Percentiles rank a stretch among this genome's conserved stretches.
Evolutionary conservation across 306 rosid genomes (phyloP).

Genomic region (Quercus robur): DNA sequence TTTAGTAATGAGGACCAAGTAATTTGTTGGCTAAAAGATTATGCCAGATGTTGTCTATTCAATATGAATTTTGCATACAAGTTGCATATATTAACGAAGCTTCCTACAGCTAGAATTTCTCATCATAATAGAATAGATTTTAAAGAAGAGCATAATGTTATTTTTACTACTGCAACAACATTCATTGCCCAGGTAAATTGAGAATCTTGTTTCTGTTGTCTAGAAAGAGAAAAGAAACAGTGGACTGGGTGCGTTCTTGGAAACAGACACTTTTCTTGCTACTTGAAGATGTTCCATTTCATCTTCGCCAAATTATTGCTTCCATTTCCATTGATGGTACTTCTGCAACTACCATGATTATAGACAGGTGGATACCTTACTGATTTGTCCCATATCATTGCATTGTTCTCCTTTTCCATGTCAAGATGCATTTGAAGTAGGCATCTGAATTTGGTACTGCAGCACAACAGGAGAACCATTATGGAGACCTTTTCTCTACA

Average conservation of each 20-base stretch:
- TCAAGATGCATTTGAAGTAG: slow-evolving; percentile 26
- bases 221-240: slow-evolving; percentile 72
- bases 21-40: too few species aligned
- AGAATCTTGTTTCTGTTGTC: slow-evolving; percentile 45
- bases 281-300: slow-evolving; percentile 66
- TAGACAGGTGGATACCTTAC: slow-evolving; percentile 54
- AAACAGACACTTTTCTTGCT: slow-evolving; percentile 65
- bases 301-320: slow-evolving; percentile 47
- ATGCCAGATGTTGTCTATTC: too few species aligned
- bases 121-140: not conserved
- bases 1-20: too few species aligned
- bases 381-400: slow-evolving; percentile 15
- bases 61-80: not conserved
- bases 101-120: not conserved
- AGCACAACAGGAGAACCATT: slow-evolving; percentile 77
- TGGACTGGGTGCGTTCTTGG: slow-evolving; percentile 78
- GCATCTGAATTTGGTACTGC: slow-evolving; percentile 32
- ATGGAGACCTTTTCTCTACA: slow-evolving; percentile 75
- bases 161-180: not conserved
- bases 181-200: slow-evolving; percentile 11
- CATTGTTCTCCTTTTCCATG: not conserved
- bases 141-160: not conserved
- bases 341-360: slow-evolving; percentile 87
- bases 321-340: slow-evolving; percentile 91
- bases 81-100: not conserved